Percentiles rank a stretch among this genome's conserved stretches.
phyloP scores from a whole-genome alignment of 305 asterid genomes.

The Fraxinus angustifolia region DNA sequence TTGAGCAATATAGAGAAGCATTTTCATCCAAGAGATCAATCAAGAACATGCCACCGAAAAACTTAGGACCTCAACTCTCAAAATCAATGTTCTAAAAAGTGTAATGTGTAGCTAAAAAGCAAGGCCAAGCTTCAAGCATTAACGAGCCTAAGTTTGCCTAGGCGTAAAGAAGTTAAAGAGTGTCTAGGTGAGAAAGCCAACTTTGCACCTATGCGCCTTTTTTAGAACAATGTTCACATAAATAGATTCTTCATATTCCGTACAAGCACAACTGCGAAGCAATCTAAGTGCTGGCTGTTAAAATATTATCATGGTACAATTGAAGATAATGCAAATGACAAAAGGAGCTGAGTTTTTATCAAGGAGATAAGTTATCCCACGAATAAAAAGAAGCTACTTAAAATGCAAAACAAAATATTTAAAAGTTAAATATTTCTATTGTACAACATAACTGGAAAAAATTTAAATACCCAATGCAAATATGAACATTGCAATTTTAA shows the following conservation, averaged over 20 bases:
- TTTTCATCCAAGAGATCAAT: background rate
- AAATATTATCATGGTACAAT: background rate
- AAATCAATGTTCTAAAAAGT: background rate
- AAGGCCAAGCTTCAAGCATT: background rate
- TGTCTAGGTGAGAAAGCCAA: background rate
- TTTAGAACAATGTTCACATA: background rate
- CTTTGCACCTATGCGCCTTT: background rate
- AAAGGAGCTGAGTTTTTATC: background rate
- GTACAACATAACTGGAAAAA: background rate
- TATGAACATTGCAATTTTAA: background rate
- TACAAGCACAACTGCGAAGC: conserved; percentile 13
- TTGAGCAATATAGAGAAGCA: background rate
- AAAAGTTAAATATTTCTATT: background rate
- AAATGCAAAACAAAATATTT: background rate
- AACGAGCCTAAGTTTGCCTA: background rate
- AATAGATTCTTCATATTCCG: background rate
- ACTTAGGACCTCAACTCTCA: background rate
- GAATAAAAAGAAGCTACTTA: background rate
- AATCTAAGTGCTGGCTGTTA: conserved; percentile 16
- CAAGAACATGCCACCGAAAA: conserved; percentile 5
- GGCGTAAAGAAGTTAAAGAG: background rate
- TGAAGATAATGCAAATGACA: conserved; percentile 4
- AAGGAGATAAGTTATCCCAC: background rate
- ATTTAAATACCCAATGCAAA: conserved; percentile 2
- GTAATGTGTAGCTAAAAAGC: background rate